A percentile compares a stretch with the other conserved stretches of the same genome.
Conservation (phyloP, 441 rosid species). For the Euphorbia celastroides region DNA sequence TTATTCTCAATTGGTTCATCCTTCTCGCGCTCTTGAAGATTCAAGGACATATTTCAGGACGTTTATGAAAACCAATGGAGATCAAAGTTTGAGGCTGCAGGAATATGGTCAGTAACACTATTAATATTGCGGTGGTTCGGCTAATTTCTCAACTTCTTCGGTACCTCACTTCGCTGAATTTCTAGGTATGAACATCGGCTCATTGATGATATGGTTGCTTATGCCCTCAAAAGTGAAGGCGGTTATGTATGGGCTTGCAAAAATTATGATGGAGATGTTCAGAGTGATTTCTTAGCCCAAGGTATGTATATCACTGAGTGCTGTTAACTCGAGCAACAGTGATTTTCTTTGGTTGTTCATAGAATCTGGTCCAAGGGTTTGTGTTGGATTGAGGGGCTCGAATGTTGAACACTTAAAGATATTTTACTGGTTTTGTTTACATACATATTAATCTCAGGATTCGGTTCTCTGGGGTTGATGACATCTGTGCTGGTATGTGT, state of each 20-base stretch:
- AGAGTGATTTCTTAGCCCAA: slow-evolving; percentile 97
- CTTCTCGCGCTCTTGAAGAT: slow-evolving; percentile 36
- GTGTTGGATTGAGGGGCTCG: neutral
- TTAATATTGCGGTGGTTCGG: neutral
- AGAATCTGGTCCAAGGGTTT: neutral
- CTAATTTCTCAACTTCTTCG: slow-evolving; percentile 8
- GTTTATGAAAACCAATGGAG: slow-evolving; percentile 73
- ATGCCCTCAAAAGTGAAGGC: slow-evolving; percentile 85
- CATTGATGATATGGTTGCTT: slow-evolving; percentile 97
- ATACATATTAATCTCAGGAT: slow-evolving; percentile 43
- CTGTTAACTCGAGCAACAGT: neutral
- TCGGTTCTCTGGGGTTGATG: slow-evolving; percentile 96
- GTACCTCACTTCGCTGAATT: slow-evolving; percentile 8
- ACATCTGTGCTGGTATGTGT: slow-evolving; percentile 73
- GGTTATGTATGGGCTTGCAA: slow-evolving; percentile 99
- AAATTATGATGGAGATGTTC: slow-evolving; percentile 96
- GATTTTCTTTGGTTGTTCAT: neutral
- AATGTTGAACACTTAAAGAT: neutral
- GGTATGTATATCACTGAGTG: slow-evolving; percentile 31
- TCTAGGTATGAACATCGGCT: slow-evolving; percentile 90
- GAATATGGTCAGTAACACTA: slow-evolving; percentile 55
- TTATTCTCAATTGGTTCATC: neutral
- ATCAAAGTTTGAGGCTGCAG: slow-evolving; percentile 79
- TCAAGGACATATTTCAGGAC: slow-evolving; percentile 94
- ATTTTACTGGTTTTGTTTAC: slow-evolving; percentile 9